Evolutionary conservation across 768 basidiomycete species (phyloP).

Genomic region (Lentinus tigrinus): DNA sequence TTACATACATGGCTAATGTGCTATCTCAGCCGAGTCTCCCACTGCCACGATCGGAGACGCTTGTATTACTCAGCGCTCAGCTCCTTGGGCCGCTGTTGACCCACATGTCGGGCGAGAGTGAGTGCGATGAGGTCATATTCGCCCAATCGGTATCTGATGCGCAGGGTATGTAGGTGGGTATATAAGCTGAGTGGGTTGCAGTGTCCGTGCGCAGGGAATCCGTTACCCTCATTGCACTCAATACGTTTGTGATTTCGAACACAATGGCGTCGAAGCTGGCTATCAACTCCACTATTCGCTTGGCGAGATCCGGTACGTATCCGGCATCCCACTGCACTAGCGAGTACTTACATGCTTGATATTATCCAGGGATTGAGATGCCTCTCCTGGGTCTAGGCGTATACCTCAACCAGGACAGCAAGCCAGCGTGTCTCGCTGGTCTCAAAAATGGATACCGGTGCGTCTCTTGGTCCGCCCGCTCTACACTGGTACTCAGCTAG

Average conservation of each 20-base stretch:
- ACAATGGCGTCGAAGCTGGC: neutral
- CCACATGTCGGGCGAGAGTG: too few species aligned
- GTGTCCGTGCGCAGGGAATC: neutral
- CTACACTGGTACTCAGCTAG: neutral
- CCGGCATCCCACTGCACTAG: too few species aligned
- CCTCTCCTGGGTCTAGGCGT: slow-evolving; percentile 72
- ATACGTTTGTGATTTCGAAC: too few species aligned
- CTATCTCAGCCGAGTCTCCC: too few species aligned
- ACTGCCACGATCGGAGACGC: too few species aligned
- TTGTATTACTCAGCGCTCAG: too few species aligned
- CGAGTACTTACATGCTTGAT: too few species aligned
- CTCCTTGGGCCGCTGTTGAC: too few species aligned
- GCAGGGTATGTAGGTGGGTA: too few species aligned
- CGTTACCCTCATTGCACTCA: neutral
- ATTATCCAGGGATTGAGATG: slow-evolving; percentile 53
- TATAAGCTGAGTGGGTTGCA: neutral
- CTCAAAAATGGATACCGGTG: slow-evolving; percentile 63
- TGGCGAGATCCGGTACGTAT: slow-evolving; percentile 35
- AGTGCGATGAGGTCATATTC: too few species aligned
- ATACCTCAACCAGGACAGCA: slow-evolving; percentile 60
- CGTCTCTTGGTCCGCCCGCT: neutral
- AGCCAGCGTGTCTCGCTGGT: slow-evolving; percentile 56
- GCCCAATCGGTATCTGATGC: too few species aligned
- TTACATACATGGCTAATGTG: too few species aligned
- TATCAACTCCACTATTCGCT: neutral